These are phyloP conservation scores for Stemphylium lycopersici DNA, from an alignment of 2,329 filamentous ascomycete genomes.

Conservation along the genomic window DNA sequence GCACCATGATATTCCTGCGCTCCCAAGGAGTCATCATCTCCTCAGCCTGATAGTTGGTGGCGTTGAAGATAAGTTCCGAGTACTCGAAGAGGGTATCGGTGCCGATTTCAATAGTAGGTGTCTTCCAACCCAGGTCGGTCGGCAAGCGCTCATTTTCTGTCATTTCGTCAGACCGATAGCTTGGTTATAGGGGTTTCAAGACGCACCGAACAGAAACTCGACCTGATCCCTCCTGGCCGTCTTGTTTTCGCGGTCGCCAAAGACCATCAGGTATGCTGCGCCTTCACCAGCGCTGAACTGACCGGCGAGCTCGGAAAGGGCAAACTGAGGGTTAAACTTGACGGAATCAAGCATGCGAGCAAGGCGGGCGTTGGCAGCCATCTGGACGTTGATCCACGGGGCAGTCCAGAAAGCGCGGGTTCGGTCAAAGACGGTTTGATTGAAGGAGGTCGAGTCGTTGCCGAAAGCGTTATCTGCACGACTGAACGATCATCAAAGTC, in stretches of 20 bases:
- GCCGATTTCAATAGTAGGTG: not conserved
- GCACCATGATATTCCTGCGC: too few species aligned
- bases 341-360: constrained; percentile 8
- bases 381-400: not conserved
- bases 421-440: constrained; percentile 57
- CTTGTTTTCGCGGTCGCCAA: not conserved
- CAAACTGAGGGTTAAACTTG: constrained; percentile 1
- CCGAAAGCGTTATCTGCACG: not conserved
- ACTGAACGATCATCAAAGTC: not conserved
- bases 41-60: not conserved
- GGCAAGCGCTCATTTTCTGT: constrained; percentile 7
- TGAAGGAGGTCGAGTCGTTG: constrained; percentile 40
- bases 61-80: not conserved
- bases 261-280: constrained; percentile 3
- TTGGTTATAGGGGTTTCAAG: not conserved
- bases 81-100: not conserved
- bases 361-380: constrained; percentile 10
- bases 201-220: constrained; percentile 2
- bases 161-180: not conserved
- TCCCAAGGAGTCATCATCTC: not conserved
- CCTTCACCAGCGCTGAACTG: not conserved
- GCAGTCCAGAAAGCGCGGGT: constrained; percentile 41
- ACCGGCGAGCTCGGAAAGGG: not conserved
- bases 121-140: constrained; percentile 1
- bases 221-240: not conserved